phyloP scores from a whole-genome alignment of 345 rosid species.

The Carallia brachiata region DNA sequence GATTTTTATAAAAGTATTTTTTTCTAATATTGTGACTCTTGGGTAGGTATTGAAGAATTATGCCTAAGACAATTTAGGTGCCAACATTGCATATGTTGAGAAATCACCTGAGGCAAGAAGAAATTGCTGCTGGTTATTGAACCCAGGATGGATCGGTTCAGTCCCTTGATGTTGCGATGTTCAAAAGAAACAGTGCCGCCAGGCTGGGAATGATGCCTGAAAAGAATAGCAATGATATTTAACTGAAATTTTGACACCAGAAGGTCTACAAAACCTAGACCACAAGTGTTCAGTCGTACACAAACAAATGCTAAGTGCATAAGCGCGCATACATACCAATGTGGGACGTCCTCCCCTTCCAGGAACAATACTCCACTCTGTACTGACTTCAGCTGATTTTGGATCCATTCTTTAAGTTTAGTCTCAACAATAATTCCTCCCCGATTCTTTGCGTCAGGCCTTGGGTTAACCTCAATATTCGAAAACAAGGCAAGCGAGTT shows the following conservation, averaged over 20 bases:
- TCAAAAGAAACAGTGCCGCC: constrained; percentile 98
- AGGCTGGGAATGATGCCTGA: constrained; percentile 90
- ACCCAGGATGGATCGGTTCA: constrained; percentile 90
- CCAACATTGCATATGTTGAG: no score
- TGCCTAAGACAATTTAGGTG: no score
- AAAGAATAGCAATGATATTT: constrained; percentile 6
- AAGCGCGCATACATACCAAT: constrained; percentile 43
- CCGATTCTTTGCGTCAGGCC: constrained; percentile 92
- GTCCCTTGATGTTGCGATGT: constrained; percentile 86
- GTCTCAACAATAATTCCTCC: constrained; percentile 97
- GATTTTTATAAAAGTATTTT: neutral
- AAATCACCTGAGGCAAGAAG: constrained; percentile 78
- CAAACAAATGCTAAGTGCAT: neutral
- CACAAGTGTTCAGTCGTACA: no score
- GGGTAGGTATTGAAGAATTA: no score
- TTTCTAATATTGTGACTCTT: no score
- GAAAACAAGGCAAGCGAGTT: constrained; percentile 81
- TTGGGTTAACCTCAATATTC: constrained; percentile 93
- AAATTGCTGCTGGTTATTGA: constrained; percentile 95
- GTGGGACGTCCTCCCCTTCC: constrained; percentile 98
- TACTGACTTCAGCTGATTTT: constrained; percentile 97
- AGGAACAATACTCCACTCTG: constrained; percentile 99
- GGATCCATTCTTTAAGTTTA: constrained; percentile 94
- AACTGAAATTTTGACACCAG: neutral
- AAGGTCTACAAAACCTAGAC: neutral